Evolutionary conservation across 192 early-diverging fungal species (phyloP).

Genomic region (Coemansia reversa): DNA sequence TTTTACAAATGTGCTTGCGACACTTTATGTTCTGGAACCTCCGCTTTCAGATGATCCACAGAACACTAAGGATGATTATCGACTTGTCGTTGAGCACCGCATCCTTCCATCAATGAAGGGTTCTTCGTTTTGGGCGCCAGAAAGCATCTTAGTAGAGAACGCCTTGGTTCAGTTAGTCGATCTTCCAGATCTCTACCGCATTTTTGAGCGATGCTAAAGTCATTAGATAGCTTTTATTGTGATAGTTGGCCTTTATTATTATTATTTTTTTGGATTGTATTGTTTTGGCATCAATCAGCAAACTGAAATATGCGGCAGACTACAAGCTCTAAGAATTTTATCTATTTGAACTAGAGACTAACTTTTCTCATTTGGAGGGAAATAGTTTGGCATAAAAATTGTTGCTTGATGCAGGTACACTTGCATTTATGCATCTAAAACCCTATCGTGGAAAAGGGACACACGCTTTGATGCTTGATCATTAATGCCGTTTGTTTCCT

Average conservation of each 20-base stretch:
- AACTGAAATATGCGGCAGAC: not conserved
- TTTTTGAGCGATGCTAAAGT: conserved; percentile 92
- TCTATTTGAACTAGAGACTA: not conserved
- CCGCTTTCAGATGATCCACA: conserved; percentile 41
- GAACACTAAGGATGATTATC: conserved; percentile 54
- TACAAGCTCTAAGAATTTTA: not conserved
- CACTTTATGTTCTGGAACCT: conserved; percentile 54
- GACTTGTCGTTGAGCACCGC: conserved; percentile 70
- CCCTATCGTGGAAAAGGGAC: not conserved
- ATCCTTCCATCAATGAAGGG: conserved; percentile 80
- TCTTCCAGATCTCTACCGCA: conserved; percentile 86
- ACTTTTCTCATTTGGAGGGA: not conserved
- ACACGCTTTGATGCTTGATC: too few species aligned
- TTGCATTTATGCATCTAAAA: not conserved
- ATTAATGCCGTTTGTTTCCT: too few species aligned
- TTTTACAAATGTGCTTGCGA: conserved; percentile 58
- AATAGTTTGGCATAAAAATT: not conserved
- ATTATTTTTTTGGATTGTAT: not conserved
- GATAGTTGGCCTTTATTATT: too few species aligned
- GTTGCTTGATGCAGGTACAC: not conserved
- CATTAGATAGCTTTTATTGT: not conserved
- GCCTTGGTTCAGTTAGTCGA: conserved; percentile 77
- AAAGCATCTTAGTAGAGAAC: conserved; percentile 57
- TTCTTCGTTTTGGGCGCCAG: conserved; percentile 66
- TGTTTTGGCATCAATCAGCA: not conserved